phyloP scores from a whole-genome alignment of 192 early-diverging fungal genomes.

The Podila verticillata region DNA sequence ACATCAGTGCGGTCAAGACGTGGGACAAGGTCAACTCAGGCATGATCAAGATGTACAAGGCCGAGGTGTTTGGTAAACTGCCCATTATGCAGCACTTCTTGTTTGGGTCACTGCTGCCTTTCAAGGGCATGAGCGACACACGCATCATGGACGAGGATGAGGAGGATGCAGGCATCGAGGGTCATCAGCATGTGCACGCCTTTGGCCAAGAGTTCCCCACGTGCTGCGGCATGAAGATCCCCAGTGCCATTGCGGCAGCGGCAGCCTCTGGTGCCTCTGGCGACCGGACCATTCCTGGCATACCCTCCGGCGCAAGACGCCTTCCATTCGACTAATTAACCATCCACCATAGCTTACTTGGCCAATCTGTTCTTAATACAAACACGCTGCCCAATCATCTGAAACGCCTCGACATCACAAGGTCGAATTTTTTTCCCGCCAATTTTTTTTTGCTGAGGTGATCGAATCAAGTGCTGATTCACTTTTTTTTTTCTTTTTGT shows the following conservation, averaged over 20 bases:
- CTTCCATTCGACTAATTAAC: conserved; percentile 52
- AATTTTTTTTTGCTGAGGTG: background rate
- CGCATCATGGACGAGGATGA: conserved; percentile 39
- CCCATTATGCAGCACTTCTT: conserved; percentile 99
- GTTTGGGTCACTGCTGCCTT: conserved; percentile 88
- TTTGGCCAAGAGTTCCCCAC: conserved; percentile 82
- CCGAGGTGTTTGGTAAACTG: conserved; percentile 91
- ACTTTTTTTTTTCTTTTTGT: no score
- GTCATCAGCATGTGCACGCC: conserved; percentile 72
- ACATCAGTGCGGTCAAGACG: conserved; percentile 81
- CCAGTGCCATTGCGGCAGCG: conserved; percentile 82
- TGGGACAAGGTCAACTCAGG: conserved; percentile 95
- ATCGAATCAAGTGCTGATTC: background rate
- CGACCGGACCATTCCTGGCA: conserved; percentile 22
- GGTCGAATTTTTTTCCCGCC: background rate
- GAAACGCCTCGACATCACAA: background rate
- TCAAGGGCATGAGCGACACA: conserved; percentile 64
- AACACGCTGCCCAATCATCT: no score
- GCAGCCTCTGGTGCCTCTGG: conserved; percentile 50
- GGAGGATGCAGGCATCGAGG: conserved; percentile 64
- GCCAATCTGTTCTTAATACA: background rate
- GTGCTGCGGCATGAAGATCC: conserved; percentile 84
- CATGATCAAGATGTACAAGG: conserved; percentile 96
- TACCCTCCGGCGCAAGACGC: conserved; percentile 31
- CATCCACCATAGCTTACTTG: no score